Evolutionary conservation across 2,329 filamentous ascomycete genomes (phyloP).

Genomic region (Neopestalotiopsis sp.): DNA sequence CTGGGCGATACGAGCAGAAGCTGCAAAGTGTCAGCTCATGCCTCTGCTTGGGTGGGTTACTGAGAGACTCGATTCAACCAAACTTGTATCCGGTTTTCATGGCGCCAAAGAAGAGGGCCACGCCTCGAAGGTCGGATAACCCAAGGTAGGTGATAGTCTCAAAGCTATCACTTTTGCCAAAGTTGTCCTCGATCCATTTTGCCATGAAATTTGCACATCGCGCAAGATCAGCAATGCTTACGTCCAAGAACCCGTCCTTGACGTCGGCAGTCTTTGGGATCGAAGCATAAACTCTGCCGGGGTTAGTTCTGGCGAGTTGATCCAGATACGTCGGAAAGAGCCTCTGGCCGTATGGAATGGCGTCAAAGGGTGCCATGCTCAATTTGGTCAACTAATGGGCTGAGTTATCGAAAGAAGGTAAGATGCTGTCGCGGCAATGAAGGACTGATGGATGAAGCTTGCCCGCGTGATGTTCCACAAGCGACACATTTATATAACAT

Average conservation of each 20-base stretch:
- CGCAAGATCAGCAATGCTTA: constrained; percentile 28
- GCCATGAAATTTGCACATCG: constrained; percentile 35
- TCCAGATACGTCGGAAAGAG: constrained; percentile 26
- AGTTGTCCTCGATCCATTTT: constrained; percentile 30
- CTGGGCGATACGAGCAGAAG: constrained; percentile 29
- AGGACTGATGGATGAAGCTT: too few species aligned
- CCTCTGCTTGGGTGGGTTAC: constrained; percentile 17
- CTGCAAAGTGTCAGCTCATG: too few species aligned
- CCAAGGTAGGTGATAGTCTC: constrained; percentile 36
- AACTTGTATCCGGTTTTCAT: constrained; percentile 45
- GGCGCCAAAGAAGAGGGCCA: constrained; percentile 38
- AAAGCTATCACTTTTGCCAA: constrained; percentile 29
- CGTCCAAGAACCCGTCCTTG: constrained; percentile 27
- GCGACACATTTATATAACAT: too few species aligned
- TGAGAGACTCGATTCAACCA: background rate
- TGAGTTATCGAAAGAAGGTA: too few species aligned
- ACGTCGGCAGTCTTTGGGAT: constrained; percentile 27
- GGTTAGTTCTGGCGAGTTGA: constrained; percentile 22
- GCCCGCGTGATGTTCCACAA: too few species aligned
- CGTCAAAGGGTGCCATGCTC: background rate
- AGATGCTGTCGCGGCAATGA: too few species aligned
- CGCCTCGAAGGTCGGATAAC: constrained; percentile 37
- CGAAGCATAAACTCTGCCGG: constrained; percentile 27
- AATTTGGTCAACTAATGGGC: too few species aligned
- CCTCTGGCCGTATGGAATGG: constrained; percentile 24